Base-by-base conservation (phyloP, 257 asterid genomes). In the Ligustrum vulgare region DNA sequence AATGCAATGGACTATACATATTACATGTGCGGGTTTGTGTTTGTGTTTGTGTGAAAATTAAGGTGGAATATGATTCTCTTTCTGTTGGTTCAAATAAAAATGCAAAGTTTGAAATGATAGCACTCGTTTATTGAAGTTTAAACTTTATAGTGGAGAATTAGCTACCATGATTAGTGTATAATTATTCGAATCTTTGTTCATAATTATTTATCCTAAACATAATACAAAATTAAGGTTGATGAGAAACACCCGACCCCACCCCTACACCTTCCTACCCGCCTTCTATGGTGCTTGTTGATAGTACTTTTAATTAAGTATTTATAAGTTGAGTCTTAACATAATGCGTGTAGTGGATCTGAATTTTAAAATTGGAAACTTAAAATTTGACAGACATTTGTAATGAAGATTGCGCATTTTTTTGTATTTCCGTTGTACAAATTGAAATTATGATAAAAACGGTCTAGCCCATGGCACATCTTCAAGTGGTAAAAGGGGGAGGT, bases 51-150 rank as follows among this genome's bases (percentile, higher is more conserved):
- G 76, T 36, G 23, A 80, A 80, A 69, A 56, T 47, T 78, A 71
- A 73, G 78, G 47, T 79, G 73, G 87, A 83, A 85, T 83, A 23
- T 41, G 90, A 85, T 87, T 80, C 90, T 69, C 25, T 78, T 56
- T 85, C 81, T 49, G 47, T 73, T 85, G 87, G 88, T 72, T 76
- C 82, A 58, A 72, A 82, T 74, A 47, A 80, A 79, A 75, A 70
- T 83, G 84, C 87, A 6, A 81, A 84, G 72, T 70, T 76, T 79
- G 83, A 81, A 78, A 72, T 75, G 83, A 84, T 75, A 36, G 34
- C 85, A 76, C 70, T 75, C 68, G 39, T n/a, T 66, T 74, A 66
- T 33, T 75, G 51, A 68, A 47, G 16, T 25, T 23, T 43, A 25
- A 41, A 43, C 28, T 16, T 43, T 8, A 6, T 69, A 37, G 74